Conservation (phyloP, 331 rosid species). For the Telfairia occidentalis region DNA sequence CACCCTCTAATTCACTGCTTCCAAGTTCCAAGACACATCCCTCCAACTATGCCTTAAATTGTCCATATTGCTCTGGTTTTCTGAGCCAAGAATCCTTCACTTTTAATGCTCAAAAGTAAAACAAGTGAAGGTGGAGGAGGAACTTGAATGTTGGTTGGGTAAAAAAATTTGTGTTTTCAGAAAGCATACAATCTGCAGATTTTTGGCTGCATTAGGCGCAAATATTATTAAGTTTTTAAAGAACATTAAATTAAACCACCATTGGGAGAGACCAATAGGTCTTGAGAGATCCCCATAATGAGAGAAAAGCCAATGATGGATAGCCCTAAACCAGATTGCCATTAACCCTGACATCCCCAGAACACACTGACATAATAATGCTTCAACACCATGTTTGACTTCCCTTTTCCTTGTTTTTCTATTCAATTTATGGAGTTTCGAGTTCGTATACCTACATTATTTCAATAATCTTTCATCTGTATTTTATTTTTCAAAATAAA, state of each 20-base stretch:
- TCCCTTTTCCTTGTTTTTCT: neutral
- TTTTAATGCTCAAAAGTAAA: neutral
- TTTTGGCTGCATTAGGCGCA: neutral
- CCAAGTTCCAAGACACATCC: neutral
- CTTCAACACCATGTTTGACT: neutral
- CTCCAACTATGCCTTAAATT: neutral
- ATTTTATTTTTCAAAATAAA: neutral
- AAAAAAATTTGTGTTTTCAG: neutral
- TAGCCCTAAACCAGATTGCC: neutral
- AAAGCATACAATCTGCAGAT: neutral
- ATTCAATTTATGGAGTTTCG: neutral
- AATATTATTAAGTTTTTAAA: neutral
- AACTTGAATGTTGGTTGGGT: neutral
- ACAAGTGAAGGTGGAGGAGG: neutral
- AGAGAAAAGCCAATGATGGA: neutral
- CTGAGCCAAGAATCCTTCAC: neutral
- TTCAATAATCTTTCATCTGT: neutral
- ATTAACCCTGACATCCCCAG: neutral
- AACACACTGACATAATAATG: neutral
- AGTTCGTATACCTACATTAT: neutral
- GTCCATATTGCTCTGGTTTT: neutral
- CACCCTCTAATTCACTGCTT: neutral
- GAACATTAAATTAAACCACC: slow-evolving; percentile 5
- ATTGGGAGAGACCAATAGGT: neutral
- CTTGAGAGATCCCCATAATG: neutral